Evolutionary conservation across 495 filamentous ascomycete genomes (phyloP).

Genomic region (Tetracladium setigerum): DNA sequence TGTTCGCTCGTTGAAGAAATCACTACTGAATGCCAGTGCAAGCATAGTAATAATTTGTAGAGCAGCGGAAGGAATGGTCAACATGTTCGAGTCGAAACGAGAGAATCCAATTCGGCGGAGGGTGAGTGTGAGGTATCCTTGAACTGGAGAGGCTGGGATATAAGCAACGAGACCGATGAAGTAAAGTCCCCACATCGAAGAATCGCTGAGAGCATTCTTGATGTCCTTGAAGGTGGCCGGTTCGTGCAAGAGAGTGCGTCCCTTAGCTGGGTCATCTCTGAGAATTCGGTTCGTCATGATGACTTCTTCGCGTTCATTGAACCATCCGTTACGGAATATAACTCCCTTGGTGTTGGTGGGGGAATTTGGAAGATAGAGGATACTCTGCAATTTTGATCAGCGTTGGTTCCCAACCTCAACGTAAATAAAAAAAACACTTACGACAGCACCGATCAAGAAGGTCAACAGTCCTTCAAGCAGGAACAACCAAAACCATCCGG

Average conservation of each 20-base stretch:
- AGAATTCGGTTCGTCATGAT: conserved; percentile 42
- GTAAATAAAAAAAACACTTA: conserved; percentile 2
- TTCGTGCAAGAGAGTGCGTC: conserved; percentile 29
- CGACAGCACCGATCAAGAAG: conserved; percentile 24
- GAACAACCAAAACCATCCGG: conserved; percentile 60
- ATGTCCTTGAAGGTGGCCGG: conserved; percentile 25
- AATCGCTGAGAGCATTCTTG: conserved; percentile 25
- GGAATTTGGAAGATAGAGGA: conserved; percentile 34
- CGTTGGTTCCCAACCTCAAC: not conserved
- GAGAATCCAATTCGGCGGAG: conserved; percentile 33
- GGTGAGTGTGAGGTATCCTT: conserved; percentile 34
- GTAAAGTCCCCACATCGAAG: conserved; percentile 37
- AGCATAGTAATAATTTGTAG: conserved; percentile 39
- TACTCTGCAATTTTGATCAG: conserved; percentile 8
- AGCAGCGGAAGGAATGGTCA: conserved; percentile 34
- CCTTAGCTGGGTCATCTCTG: conserved; percentile 48
- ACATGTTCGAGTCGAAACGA: conserved; percentile 40
- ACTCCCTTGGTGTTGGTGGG: conserved; percentile 44
- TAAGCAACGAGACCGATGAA: conserved; percentile 40
- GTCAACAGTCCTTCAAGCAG: conserved; percentile 32
- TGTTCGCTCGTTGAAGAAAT: conserved; percentile 37
- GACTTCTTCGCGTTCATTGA: conserved; percentile 40
- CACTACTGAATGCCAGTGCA: conserved; percentile 30
- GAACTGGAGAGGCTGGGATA: conserved; percentile 36
- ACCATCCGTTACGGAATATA: conserved; percentile 43